Conservation (phyloP, 139 green algal genomes). For the Chlorella sp. region DNA sequence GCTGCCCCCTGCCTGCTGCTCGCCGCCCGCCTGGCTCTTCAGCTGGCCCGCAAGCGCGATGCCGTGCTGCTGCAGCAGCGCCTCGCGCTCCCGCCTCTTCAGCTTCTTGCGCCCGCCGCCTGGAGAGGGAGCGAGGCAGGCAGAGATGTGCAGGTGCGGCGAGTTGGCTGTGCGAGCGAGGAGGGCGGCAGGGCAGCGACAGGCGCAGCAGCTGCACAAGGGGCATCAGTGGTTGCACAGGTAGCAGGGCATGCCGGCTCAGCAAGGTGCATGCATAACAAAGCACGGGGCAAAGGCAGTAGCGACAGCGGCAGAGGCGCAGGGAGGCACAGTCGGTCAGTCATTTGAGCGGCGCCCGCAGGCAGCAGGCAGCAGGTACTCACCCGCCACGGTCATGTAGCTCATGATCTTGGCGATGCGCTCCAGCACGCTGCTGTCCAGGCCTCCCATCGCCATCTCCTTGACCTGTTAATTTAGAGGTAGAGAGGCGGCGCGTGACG, state of each 20-base stretch:
- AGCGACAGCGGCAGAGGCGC: no score
- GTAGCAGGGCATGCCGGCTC: no score
- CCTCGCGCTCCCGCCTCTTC: constrained; percentile 24
- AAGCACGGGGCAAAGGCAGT: no score
- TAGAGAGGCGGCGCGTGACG: no score
- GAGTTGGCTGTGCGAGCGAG: neutral
- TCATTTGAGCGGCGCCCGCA: no score
- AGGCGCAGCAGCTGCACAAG: no score
- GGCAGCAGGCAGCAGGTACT: no score
- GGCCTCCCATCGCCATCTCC: constrained; percentile 46
- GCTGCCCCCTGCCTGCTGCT: neutral
- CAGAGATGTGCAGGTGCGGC: neutral
- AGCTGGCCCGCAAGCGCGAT: neutral
- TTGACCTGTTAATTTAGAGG: neutral
- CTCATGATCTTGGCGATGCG: constrained; percentile 86
- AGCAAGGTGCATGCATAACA: no score
- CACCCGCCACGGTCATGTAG: constrained; percentile 74
- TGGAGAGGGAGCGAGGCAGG: neutral
- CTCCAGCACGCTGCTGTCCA: constrained; percentile 76
- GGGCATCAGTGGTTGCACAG: no score
- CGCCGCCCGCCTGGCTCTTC: neutral
- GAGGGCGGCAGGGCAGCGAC: no score
- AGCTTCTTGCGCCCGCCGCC: constrained; percentile 64
- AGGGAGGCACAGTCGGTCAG: no score
- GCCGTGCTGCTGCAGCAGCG: constrained; percentile 10